These are phyloP conservation scores for Colletotrichum tropicicola DNA, from an alignment of 2,329 filamentous ascomycete genomes.

Conservation along the genomic window DNA sequence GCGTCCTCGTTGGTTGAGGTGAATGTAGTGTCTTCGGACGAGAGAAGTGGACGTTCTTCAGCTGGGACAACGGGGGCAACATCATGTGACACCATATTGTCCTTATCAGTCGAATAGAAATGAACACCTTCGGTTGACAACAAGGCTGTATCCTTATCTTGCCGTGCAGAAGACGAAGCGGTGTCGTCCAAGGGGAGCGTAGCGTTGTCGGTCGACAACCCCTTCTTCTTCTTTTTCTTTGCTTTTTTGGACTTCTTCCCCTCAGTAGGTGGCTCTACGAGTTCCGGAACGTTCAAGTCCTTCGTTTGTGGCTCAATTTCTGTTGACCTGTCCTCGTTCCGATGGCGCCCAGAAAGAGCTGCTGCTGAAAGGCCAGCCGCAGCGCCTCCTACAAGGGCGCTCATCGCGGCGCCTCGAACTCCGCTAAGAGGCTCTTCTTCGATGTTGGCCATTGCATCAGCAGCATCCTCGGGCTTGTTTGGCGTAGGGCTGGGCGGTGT, in stretches of 20 bases:
- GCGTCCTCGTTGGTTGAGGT: neutral
- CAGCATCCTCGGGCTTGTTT: conserved; percentile 31
- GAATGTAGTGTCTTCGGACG: neutral
- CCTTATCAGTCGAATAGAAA: neutral
- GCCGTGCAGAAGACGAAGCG: neutral
- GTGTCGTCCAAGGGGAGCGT: neutral
- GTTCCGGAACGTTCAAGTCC: neutral
- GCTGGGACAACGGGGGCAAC: too few species aligned
- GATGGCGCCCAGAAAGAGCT: neutral
- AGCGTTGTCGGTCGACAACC: neutral
- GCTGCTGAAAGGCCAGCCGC: conserved; percentile 8
- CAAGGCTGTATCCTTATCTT: neutral
- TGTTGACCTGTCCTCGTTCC: neutral
- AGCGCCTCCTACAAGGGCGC: conserved; percentile 1
- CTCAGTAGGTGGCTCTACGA: neutral
- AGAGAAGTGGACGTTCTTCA: too few species aligned
- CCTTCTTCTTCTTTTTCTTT: conserved; percentile 42
- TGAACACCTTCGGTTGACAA: neutral
- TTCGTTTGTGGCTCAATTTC: conserved; percentile 7
- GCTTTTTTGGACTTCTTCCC: conserved; percentile 40
- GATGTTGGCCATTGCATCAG: conserved; percentile 32
- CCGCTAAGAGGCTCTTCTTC: conserved; percentile 35
- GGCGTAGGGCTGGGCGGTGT: conserved; percentile 37
- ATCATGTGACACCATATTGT: neutral
- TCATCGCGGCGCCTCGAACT: neutral